Evolutionary conservation across 2,329 filamentous ascomycete species (phyloP).

Genomic region (Exophiala oligosperma): DNA sequence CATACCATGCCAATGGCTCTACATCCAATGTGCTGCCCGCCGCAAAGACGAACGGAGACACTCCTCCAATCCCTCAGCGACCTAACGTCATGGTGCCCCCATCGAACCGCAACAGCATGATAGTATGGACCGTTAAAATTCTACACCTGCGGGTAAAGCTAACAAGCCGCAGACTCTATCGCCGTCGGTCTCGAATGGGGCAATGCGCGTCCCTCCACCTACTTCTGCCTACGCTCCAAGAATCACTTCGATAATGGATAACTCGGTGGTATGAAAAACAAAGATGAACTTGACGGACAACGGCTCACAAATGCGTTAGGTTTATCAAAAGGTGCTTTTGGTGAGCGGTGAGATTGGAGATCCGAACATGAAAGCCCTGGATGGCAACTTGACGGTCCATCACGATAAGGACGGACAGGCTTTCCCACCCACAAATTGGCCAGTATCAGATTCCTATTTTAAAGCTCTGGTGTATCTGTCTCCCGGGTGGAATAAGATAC

Average conservation of each 20-base stretch:
- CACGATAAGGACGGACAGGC: constrained; percentile 71
- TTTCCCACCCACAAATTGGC: constrained; percentile 83
- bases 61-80: constrained; percentile 46
- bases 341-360: constrained; percentile 82
- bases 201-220: constrained; percentile 54
- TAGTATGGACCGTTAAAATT: constrained; percentile 35
- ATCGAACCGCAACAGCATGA: constrained; percentile 44
- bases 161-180: constrained; percentile 33
- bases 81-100: constrained; percentile 43
- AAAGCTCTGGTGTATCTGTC: constrained; percentile 89
- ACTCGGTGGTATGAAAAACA: constrained; percentile 69
- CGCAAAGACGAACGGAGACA: constrained; percentile 53
- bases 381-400: constrained; percentile 76
- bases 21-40: constrained; percentile 59
- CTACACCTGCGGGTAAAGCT: background rate
- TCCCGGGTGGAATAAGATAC: constrained; percentile 83
- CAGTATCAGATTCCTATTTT: constrained; percentile 85
- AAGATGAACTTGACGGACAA: background rate
- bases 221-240: constrained; percentile 79
- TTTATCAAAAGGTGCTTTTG: constrained; percentile 86
- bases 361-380: constrained; percentile 63
- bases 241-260: constrained; percentile 75
- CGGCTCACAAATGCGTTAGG: constrained; percentile 51
- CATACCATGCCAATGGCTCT: constrained; percentile 65
- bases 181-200: constrained; percentile 25